Conservation (phyloP, 2,329 filamentous ascomycete genomes). For the Triangularia verruculosa region DNA sequence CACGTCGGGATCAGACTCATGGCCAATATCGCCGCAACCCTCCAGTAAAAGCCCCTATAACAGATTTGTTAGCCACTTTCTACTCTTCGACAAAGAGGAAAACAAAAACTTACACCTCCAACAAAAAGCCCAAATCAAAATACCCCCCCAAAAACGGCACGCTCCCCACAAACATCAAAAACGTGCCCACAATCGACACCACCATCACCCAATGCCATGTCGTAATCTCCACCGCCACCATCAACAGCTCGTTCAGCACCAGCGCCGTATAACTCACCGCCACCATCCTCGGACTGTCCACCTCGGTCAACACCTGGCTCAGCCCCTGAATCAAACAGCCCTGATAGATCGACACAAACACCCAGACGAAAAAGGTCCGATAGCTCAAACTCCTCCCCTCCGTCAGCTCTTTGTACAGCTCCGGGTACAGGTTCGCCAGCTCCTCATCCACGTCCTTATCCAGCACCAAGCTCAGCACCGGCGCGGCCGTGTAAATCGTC, state of each 20-base stretch:
- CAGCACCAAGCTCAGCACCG: slow-evolving; percentile 88
- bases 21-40: slow-evolving; percentile 73
- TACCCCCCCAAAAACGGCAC: slow-evolving; percentile 87
- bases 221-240: slow-evolving; percentile 95
- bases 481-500: slow-evolving; percentile 89
- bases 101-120: slow-evolving; percentile 55
- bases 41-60: slow-evolving; percentile 79
- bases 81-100: neutral
- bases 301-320: slow-evolving; percentile 79
- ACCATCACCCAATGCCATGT: slow-evolving; percentile 98
- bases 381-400: slow-evolving; percentile 83
- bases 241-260: slow-evolving; percentile 89
- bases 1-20: slow-evolving; percentile 85
- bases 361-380: slow-evolving; percentile 95
- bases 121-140: slow-evolving; percentile 78
- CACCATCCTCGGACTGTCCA: slow-evolving; percentile 74
- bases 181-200: slow-evolving; percentile 76
- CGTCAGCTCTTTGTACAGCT: slow-evolving; percentile 97
- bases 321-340: slow-evolving; percentile 94
- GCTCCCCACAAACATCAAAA: slow-evolving; percentile 73
- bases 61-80: neutral
- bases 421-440: slow-evolving; percentile 90
- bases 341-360: slow-evolving; percentile 91
- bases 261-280: slow-evolving; percentile 88
- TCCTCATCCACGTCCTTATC: slow-evolving; percentile 94